phyloP scores from a whole-genome alignment of 495 filamentous ascomycete genomes.

The Tuber aestivum region DNA sequence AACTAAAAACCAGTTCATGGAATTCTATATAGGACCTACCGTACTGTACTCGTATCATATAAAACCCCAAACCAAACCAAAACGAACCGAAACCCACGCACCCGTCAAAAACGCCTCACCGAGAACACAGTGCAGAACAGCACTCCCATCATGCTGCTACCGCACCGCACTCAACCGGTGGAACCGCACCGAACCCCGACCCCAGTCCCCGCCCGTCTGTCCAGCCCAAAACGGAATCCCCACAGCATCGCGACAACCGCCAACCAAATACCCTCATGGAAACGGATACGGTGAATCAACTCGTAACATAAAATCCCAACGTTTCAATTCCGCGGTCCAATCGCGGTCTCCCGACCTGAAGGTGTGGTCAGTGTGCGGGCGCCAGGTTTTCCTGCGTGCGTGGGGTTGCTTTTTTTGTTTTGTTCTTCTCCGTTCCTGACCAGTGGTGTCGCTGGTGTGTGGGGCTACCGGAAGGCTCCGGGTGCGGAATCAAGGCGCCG shows the following conservation, averaged over 20 bases:
- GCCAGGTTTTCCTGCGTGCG: not conserved
- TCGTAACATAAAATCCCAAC: not conserved
- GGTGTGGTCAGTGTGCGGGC: not conserved
- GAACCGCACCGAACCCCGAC: not conserved
- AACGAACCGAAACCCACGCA: not conserved
- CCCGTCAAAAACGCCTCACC: not conserved
- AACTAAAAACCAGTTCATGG: not conserved
- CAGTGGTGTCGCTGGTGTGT: not conserved
- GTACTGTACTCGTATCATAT: not conserved
- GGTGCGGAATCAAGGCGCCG: not conserved
- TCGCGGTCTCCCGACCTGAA: not conserved
- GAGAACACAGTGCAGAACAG: not conserved
- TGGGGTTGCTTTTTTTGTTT: not conserved
- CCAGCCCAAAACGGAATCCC: not conserved
- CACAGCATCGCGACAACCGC: not conserved
- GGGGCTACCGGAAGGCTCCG: not conserved
- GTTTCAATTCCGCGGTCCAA: not conserved
- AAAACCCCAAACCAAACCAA: not conserved
- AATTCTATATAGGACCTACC: not conserved
- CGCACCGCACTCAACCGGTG: not conserved
- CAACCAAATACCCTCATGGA: not conserved
- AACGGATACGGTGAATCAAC: not conserved
- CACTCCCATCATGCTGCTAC: not conserved
- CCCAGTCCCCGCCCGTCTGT: not conserved
- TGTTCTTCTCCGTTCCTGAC: not conserved